A percentile compares a stretch with the other conserved stretches of the same genome.
Evolutionary conservation across 495 filamentous ascomycete species (phyloP).

Genomic region (Penicillium flavigenum): DNA sequence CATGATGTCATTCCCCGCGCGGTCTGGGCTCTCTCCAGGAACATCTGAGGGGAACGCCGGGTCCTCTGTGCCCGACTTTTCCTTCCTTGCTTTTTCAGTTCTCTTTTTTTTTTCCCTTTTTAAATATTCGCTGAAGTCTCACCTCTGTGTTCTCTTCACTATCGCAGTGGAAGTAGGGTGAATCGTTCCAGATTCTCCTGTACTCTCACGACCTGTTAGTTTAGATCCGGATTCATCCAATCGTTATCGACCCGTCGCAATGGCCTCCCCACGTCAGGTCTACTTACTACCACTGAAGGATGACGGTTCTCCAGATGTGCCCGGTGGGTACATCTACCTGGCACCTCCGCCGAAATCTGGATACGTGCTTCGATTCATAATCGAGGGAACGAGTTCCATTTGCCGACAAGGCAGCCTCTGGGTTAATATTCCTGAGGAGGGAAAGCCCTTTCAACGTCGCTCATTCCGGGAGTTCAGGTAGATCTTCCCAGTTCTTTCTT

Average conservation of each 20-base stretch:
- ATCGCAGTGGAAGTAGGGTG: conserved; percentile 5
- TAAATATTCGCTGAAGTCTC: background rate
- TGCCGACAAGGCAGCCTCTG: conserved; percentile 90
- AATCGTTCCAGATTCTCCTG: conserved; percentile 11
- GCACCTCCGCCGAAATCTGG: conserved; percentile 68
- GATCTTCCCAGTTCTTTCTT: conserved; percentile 2
- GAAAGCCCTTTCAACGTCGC: conserved; percentile 68
- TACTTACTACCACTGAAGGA: conserved; percentile 90
- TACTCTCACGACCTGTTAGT: conserved; percentile 7
- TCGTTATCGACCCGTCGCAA: conserved; percentile 17
- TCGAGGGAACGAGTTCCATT: conserved; percentile 95
- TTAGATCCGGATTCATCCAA: conserved; percentile 1
- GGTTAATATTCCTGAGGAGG: conserved; percentile 86
- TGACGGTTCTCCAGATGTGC: conserved; percentile 84
- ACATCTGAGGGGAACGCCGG: conserved; percentile 13
- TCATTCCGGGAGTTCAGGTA: conserved; percentile 86
- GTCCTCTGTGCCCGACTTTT: conserved; percentile 6
- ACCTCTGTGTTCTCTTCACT: background rate
- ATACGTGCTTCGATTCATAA: conserved; percentile 82
- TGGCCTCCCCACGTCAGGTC: conserved; percentile 51
- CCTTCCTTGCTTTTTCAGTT: conserved; percentile 1
- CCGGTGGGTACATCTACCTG: conserved; percentile 87
- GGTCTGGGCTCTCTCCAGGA: conserved; percentile 16
- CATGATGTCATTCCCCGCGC: conserved; percentile 13
- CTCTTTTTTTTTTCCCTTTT: background rate